A percentile compares a stretch with the other conserved stretches of the same genome.
Evolutionary conservation across 2,329 filamentous ascomycete genomes (phyloP).

Genomic region (Trichoderma harzianum): DNA sequence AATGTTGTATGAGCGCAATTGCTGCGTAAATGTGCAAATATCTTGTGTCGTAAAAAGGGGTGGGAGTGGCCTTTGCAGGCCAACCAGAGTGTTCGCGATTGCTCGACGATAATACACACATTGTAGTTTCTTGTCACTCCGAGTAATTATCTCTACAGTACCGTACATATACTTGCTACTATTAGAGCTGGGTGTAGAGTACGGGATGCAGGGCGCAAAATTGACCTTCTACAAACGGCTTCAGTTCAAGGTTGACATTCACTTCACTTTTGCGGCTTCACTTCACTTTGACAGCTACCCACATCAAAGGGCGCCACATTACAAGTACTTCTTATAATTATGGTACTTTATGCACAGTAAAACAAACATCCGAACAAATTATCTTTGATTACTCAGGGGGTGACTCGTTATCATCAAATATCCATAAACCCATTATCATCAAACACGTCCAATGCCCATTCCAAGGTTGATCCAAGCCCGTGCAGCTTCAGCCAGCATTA

Average conservation of each 20-base stretch:
- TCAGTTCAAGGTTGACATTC: not conserved
- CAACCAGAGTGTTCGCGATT: not conserved
- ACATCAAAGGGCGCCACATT: not conserved
- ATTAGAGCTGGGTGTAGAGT: not conserved
- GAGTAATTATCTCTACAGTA: not conserved
- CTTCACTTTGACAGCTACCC: not conserved
- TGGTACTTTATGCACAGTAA: not conserved
- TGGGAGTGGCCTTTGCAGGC: not conserved
- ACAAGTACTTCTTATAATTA: not conserved
- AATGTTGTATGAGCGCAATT: not conserved
- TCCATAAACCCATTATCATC: not conserved
- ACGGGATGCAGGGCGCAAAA: not conserved
- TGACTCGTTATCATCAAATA: not conserved
- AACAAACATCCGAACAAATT: not conserved
- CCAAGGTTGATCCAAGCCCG: not conserved
- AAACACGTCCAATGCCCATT: not conserved
- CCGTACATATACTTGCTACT: not conserved
- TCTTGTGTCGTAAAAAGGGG: not conserved
- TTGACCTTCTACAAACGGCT: not conserved
- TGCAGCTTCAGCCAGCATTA: not conserved
- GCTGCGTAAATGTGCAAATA: not conserved
- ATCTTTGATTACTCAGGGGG: not conserved
- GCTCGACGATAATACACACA: not conserved
- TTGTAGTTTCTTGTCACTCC: not conserved
- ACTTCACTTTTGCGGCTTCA: not conserved